Percentiles rank a stretch among this genome's conserved stretches.
These are phyloP conservation scores for Lavandula angustifolia DNA, from an alignment of 257 asterid species.

Conservation along the genomic window DNA sequence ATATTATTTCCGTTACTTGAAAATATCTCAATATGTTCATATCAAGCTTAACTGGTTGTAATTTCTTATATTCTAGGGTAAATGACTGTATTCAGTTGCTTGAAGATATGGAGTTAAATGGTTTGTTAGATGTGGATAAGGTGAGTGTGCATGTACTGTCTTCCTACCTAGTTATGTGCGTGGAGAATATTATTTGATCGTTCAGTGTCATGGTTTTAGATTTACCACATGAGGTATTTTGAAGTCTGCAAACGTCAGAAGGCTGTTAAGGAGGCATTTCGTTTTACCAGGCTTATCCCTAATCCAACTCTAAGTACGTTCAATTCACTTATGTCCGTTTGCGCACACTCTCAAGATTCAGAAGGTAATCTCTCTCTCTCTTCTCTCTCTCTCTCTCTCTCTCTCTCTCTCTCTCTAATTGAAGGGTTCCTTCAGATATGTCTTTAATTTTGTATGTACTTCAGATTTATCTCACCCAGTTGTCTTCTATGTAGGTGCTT, in stretches of 20 bases:
- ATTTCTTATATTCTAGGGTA: conserved; percentile 52
- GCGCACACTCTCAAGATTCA: conserved; percentile 81
- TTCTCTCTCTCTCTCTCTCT: conserved; percentile 29
- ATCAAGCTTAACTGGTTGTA: conserved; percentile 23
- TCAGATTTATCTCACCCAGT: conserved; percentile 29
- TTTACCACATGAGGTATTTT: conserved; percentile 78
- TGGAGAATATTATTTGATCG: conserved; percentile 28
- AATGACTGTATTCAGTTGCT: conserved; percentile 80
- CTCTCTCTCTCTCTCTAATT: conserved; percentile 19
- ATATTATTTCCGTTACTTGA: conserved; percentile 8
- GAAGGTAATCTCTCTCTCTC: no score
- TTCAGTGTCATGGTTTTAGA: conserved; percentile 49
- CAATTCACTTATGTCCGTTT: conserved; percentile 97
- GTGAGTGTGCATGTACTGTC: conserved; percentile 41
- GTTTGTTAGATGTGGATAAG: conserved; percentile 79
- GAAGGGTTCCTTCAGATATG: not conserved
- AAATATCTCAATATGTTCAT: conserved; percentile 23
- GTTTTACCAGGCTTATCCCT: conserved; percentile 72
- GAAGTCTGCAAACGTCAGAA: conserved; percentile 77
- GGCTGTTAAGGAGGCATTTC: conserved; percentile 81
- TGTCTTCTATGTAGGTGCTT: conserved; percentile 66
- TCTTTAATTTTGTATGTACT: not conserved
- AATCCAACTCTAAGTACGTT: conserved; percentile 94
- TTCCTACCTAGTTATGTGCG: conserved; percentile 25
- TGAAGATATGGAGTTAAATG: conserved; percentile 77